Conservation (phyloP, 129 eudicot genomes). For the Ambrosia trifida region DNA sequence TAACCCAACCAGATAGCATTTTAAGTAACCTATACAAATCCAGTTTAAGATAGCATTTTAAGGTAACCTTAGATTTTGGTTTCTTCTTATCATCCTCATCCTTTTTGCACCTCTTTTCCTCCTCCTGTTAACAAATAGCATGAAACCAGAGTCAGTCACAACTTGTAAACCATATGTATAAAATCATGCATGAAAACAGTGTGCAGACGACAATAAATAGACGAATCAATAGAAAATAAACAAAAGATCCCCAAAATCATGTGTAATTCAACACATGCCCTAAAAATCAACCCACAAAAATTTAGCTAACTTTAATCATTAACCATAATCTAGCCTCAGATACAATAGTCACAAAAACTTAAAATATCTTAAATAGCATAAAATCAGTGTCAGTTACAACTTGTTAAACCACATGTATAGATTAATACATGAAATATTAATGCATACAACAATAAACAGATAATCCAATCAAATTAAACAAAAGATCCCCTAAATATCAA, state of each 20-base stretch:
- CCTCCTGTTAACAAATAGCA: constrained; percentile 19
- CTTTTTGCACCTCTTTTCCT: constrained; percentile 24
- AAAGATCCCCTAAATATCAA: no score
- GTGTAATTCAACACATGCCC: background rate
- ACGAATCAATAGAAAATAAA: background rate
- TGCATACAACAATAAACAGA: no score
- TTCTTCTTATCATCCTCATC: constrained; percentile 20
- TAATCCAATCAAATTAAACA: no score
- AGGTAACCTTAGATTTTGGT: constrained; percentile 19
- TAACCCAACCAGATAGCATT: background rate
- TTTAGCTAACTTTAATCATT: background rate
- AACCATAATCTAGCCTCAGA: no score
- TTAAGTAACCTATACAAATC: background rate
- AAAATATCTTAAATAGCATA: no score
- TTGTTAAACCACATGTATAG: no score
- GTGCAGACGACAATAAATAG: background rate
- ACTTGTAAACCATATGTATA: background rate
- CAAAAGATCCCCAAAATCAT: no score
- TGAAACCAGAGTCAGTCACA: background rate
- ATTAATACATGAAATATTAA: no score
- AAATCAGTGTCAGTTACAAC: no score
- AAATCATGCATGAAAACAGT: background rate
- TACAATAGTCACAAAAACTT: no score
- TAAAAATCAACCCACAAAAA: background rate
- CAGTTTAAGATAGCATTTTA: constrained; percentile 7